These are phyloP conservation scores for Chrysoporthe cubensis DNA, from an alignment of 2,329 filamentous ascomycete species.

Conservation along the genomic window DNA sequence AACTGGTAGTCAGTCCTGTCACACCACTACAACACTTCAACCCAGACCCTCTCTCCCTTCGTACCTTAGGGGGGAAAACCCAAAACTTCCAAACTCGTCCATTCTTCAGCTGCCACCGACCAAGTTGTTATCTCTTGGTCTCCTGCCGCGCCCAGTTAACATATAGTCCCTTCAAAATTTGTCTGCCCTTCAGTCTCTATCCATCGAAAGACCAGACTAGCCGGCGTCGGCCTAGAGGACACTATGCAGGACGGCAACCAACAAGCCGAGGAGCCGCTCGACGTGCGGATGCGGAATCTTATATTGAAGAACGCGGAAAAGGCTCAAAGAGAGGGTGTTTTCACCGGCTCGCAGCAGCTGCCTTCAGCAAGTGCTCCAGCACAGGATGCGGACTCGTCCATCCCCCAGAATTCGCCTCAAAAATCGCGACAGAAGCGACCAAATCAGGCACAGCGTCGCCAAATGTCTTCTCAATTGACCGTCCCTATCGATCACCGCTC, in stretches of 20 bases:
- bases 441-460: conserved; percentile 66
- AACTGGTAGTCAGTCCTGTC: neutral
- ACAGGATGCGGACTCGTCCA: conserved; percentile 9
- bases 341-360: conserved; percentile 4
- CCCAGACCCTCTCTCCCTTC: neutral
- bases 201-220: neutral
- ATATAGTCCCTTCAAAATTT: neutral
- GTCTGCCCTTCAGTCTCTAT: neutral
- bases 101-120: neutral
- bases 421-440: conserved; percentile 52
- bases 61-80: too few species aligned
- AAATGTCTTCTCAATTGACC: conserved; percentile 63
- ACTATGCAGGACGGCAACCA: conserved; percentile 22
- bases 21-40: neutral
- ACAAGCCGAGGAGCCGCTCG: conserved; percentile 29
- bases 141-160: too few species aligned
- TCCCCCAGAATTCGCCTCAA: conserved; percentile 24
- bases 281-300: conserved; percentile 33
- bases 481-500: conserved; percentile 57
- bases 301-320: conserved; percentile 31
- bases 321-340: conserved; percentile 9
- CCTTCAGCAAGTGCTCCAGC: conserved; percentile 2
- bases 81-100: neutral
- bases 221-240: neutral
- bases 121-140: neutral